These are phyloP conservation scores for Penicillium manginii DNA, from an alignment of 495 filamentous ascomycete genomes.

Conservation along the genomic window DNA sequence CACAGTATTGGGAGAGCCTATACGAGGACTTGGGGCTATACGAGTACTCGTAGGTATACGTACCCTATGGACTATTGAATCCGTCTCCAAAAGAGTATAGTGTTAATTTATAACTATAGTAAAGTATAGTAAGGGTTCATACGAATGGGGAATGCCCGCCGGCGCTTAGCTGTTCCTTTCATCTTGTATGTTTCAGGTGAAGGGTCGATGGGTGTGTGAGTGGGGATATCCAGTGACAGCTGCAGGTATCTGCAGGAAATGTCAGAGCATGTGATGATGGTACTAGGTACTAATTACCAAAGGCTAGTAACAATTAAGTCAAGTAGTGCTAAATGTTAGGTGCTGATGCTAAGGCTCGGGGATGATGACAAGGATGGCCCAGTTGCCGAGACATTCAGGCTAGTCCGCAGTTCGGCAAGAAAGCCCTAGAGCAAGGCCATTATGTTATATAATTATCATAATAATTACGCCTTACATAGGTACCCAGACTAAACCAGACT, in stretches of 20 bases:
- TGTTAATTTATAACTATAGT: neutral
- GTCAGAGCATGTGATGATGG: neutral
- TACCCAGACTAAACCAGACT: neutral
- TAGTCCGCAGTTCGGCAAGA: neutral
- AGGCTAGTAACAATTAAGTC: too few relatives aligned
- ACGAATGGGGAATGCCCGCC: neutral
- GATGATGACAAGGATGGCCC: neutral
- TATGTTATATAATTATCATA: too few relatives aligned
- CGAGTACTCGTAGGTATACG: too few relatives aligned
- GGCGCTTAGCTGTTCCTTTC: conserved; percentile 19
- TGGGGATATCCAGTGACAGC: neutral
- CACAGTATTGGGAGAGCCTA: too few relatives aligned
- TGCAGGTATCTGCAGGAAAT: neutral
- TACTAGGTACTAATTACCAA: neutral
- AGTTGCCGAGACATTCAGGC: neutral
- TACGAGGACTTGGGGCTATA: too few relatives aligned
- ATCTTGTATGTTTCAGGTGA: conserved; percentile 12
- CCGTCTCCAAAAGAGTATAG: too few relatives aligned
- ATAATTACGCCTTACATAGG: too few relatives aligned
- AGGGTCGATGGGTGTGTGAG: neutral
- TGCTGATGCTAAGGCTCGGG: neutral
- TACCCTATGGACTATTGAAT: too few relatives aligned
- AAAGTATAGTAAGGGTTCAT: neutral
- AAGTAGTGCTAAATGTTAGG: neutral
- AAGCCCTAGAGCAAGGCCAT: too few relatives aligned